phyloP scores from a whole-genome alignment of 768 basidiomycete species.

The Rhodotorula kratochvilovae region DNA sequence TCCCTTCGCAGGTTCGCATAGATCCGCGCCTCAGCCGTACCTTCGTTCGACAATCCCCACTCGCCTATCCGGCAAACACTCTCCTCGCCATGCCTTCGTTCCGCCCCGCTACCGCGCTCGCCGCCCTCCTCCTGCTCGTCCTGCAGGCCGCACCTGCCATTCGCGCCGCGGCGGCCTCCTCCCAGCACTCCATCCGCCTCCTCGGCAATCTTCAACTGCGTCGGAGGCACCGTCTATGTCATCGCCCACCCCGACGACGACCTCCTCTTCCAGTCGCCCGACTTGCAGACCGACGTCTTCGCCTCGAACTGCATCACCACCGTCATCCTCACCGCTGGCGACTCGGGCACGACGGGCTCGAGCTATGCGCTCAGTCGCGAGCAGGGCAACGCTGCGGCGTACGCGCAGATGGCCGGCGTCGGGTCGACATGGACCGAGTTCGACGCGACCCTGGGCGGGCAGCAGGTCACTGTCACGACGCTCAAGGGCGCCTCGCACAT shows the following conservation, averaged over 20 bases:
- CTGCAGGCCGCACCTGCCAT: not conserved
- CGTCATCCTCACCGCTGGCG: constrained; percentile 35
- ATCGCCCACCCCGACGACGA: constrained; percentile 37
- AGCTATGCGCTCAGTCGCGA: constrained; percentile 30
- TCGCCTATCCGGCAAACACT: constrained; percentile 7
- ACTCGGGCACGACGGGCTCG: constrained; percentile 24
- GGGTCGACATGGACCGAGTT: constrained; percentile 25
- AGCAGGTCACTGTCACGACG: constrained; percentile 31
- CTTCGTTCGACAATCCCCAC: not conserved
- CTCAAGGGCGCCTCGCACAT: constrained; percentile 21
- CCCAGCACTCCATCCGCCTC: too few relatives aligned
- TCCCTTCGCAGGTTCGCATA: too few relatives aligned
- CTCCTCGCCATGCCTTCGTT: not conserved
- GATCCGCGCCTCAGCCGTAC: too few relatives aligned
- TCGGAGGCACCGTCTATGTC: constrained; percentile 14
- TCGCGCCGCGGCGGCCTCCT: not conserved
- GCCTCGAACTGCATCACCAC: constrained; percentile 18
- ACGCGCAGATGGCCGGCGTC: constrained; percentile 38
- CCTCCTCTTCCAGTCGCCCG: constrained; percentile 25
- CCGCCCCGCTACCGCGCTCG: not conserved
- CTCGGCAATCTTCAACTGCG: constrained; percentile 30
- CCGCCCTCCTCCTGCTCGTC: constrained; percentile 1
- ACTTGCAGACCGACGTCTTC: constrained; percentile 13
- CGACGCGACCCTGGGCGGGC: constrained; percentile 18
- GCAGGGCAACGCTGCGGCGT: constrained; percentile 32